Evolutionary conservation across 768 basidiomycete genomes (phyloP).

Genomic region (Calocera viscosa): DNA sequence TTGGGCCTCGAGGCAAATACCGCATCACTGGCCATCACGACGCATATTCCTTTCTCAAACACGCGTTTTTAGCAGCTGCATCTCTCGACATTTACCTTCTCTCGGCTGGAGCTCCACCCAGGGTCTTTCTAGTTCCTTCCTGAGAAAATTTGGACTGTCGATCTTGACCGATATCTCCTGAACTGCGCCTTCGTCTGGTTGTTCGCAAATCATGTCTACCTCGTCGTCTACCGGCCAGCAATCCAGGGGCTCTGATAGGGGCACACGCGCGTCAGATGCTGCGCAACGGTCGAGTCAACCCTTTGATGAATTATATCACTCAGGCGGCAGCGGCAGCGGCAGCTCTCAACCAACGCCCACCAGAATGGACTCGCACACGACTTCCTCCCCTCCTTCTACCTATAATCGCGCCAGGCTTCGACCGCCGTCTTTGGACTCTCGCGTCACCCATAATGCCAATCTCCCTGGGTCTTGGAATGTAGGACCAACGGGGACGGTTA

Average conservation of each 20-base stretch:
- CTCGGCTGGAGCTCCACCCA: background rate
- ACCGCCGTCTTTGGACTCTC: background rate
- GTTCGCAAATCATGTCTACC: background rate
- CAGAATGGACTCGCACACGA: background rate
- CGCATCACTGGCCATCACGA: background rate
- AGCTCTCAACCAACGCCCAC: background rate
- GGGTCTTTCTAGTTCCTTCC: background rate
- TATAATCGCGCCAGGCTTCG: background rate
- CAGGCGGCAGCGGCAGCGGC: background rate
- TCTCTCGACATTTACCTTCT: background rate
- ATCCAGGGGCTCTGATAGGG: background rate
- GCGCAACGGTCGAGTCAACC: slow-evolving; percentile 6
- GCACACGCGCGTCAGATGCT: background rate
- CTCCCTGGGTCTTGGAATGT: background rate
- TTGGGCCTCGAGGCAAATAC: background rate
- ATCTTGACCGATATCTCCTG: background rate
- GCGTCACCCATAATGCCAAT: background rate
- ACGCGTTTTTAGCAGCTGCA: background rate
- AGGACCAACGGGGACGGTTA: background rate
- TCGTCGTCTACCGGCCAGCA: background rate
- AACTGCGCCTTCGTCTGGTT: background rate
- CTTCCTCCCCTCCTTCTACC: background rate
- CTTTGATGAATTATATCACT: background rate
- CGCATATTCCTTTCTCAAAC: background rate
- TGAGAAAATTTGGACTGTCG: background rate